Evolutionary conservation across 2,329 filamentous ascomycete species (phyloP), one percentile per base, ranked within the genome.

Genomic region (Sphaerulina populicola): DNA sequence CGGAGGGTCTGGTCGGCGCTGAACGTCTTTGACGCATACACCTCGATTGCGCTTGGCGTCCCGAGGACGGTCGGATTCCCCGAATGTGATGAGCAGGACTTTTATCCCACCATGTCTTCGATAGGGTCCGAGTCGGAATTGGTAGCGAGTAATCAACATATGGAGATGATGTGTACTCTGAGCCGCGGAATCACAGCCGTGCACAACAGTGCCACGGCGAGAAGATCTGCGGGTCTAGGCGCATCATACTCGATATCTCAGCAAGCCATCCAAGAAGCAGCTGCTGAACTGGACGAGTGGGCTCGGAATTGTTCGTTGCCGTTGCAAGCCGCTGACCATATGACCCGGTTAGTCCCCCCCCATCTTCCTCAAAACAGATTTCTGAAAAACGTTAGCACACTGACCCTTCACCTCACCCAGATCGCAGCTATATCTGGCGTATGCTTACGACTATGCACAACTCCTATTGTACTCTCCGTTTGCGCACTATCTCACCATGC

Each of bases 391-490:
- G 23, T 18, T 18, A 27, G 23, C 23, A 27, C 23, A 15, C 21
- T 18, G 38, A 33, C 33, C 53, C 12, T 31, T 7, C 27, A 21
- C 10, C 44, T 7, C 27, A 21, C 10, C 10, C 44, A 60, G 56
- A 44, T 29, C 49, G 10, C 57, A 58, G 47, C 49, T 59, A 5
- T 37, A 48, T 8, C 57, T 59, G 15, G 47, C 41, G 5, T 55
- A 53, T 37, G 48, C 51, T 8, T 48, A 53, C 39, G 50, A 51
- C 10, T 54, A 57, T 30, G 53, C 51, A 15, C 51, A 57, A 29
- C 36, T 60, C 11, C 30, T 58, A 3, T 35, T 60, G 21, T 57
- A 49, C 35, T 47, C 50, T 11, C 57, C 56, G 5, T 60, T 58
- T 31, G 51, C 56, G 12, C 53, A 58, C 35, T 48, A 58, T 42